Evolutionary conservation across 1,284 basidiomycete genomes (phyloP).

Genomic region (Sporisorium reilianum): DNA sequence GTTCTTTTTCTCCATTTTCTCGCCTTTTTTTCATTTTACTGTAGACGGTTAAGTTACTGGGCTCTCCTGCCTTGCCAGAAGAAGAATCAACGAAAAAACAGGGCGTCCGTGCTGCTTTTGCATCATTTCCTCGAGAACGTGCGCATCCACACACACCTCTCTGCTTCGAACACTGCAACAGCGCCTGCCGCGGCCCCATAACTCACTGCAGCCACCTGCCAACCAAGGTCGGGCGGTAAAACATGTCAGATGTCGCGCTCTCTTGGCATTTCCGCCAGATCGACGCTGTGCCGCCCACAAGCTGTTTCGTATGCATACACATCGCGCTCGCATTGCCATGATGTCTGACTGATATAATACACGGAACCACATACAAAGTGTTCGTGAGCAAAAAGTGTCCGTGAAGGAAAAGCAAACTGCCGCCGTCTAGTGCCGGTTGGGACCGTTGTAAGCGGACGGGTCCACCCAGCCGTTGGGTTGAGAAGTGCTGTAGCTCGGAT

Average conservation of each 20-base stretch:
- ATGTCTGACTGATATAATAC: not conserved
- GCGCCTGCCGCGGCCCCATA: slow-evolving; percentile 3
- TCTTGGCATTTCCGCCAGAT: not conserved
- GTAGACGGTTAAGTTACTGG: not conserved
- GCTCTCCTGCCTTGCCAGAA: slow-evolving; percentile 2
- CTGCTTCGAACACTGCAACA: not conserved
- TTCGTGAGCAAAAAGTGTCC: not conserved
- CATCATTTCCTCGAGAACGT: slow-evolving; percentile 20
- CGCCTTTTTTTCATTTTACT: not conserved
- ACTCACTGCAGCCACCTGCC: not conserved
- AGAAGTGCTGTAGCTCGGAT: slow-evolving; percentile 11
- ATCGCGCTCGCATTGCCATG: not conserved
- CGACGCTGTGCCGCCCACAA: not conserved
- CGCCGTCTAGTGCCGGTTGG: slow-evolving; percentile 2
- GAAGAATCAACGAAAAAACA: slow-evolving; percentile 1
- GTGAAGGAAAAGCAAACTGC: not conserved
- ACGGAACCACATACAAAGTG: not conserved
- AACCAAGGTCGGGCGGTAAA: not conserved
- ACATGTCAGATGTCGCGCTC: not conserved
- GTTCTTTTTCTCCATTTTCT: not conserved
- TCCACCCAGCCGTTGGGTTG: slow-evolving; percentile 37
- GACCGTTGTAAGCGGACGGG: slow-evolving; percentile 30
- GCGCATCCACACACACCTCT: slow-evolving; percentile 17
- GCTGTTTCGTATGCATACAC: not conserved
- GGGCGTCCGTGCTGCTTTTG: slow-evolving; percentile 26